A percentile compares a stretch with the other conserved stretches of the same genome.
These are phyloP conservation scores for Globisporangium orthogonon DNA, from an alignment of 352 stramenopile genomes.

Conservation along the genomic window DNA sequence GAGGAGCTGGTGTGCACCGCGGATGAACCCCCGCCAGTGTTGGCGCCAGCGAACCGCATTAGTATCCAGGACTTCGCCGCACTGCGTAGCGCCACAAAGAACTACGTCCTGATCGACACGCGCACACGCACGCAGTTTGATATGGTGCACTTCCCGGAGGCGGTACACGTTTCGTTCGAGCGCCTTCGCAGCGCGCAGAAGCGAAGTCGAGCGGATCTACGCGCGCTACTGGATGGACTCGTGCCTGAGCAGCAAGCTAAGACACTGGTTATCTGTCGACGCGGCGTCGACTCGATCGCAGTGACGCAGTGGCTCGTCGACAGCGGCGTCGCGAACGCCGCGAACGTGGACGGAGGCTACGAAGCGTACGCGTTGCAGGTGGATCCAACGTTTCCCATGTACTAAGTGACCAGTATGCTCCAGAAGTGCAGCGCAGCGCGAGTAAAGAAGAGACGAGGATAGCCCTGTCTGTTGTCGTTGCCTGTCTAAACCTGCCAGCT, in stretches of 20 bases:
- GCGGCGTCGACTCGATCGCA: conserved; percentile 61
- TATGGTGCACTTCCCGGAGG: conserved; percentile 71
- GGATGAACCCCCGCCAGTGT: neutral
- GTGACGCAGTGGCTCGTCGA: conserved; percentile 53
- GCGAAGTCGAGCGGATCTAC: conserved; percentile 1
- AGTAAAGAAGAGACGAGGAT: no score
- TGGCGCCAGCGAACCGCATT: conserved; percentile 27
- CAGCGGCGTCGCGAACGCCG: conserved; percentile 29
- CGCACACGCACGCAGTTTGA: conserved; percentile 51
- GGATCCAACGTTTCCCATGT: conserved; percentile 67
- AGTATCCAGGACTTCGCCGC: conserved; percentile 28
- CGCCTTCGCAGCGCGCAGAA: conserved; percentile 19
- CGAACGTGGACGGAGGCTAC: conserved; percentile 73
- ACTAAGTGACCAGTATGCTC: conserved; percentile 21
- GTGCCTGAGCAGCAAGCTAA: neutral
- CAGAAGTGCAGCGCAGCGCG: neutral
- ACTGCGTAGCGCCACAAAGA: conserved; percentile 12
- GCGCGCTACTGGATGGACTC: neutral
- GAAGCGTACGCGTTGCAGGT: conserved; percentile 42
- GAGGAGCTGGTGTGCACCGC: neutral
- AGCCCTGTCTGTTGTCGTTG: neutral
- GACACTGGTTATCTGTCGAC: conserved; percentile 71
- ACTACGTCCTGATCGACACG: conserved; percentile 60
- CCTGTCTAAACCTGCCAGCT: neutral
- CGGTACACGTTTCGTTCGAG: conserved; percentile 55